Percentiles rank a stretch among this genome's conserved stretches.
Conservation (phyloP, 2,329 filamentous ascomycete species). For the Cyphellophora europaea region DNA sequence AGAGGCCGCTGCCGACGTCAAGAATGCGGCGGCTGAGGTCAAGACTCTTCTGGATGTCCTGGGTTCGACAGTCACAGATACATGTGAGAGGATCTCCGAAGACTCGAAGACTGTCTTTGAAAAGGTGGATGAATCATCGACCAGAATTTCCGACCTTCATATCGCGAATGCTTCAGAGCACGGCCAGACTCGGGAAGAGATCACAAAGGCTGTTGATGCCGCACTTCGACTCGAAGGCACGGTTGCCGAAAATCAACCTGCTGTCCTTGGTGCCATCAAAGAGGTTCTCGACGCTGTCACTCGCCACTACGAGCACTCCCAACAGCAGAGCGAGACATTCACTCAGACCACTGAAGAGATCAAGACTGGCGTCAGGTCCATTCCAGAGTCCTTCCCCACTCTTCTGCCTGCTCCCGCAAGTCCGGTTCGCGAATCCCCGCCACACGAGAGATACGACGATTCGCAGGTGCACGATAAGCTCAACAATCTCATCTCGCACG, state of each 20-base stretch:
- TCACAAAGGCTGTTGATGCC: conserved; percentile 62
- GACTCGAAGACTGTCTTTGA: conserved; percentile 80
- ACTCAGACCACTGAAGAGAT: conserved; percentile 57
- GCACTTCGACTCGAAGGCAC: conserved; percentile 71
- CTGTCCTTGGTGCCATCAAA: conserved; percentile 76
- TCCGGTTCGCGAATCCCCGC: conserved; percentile 20
- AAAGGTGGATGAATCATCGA: conserved; percentile 69
- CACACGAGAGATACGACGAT: conserved; percentile 46
- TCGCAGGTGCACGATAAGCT: conserved; percentile 55
- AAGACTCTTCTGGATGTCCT: conserved; percentile 79
- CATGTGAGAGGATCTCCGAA: conserved; percentile 76
- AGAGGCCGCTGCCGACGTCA: conserved; percentile 64
- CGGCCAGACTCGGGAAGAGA: conserved; percentile 69
- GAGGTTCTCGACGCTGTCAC: conserved; percentile 76
- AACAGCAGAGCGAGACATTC: conserved; percentile 82
- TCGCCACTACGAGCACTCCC: conserved; percentile 82
- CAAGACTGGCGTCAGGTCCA: conserved; percentile 44
- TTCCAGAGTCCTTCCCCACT: conserved; percentile 44
- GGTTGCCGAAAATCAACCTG: conserved; percentile 74
- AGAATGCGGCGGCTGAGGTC: conserved; percentile 75
- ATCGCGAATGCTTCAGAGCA: conserved; percentile 69
- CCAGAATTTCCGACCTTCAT: conserved; percentile 63
- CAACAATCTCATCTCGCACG: conserved; percentile 33
- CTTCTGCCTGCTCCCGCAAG: conserved; percentile 43
- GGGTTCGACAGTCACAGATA: conserved; percentile 68